Evolutionary conservation across 352 stramenopile species (phyloP).

Genomic region (Globisporangium megalacanthum): DNA sequence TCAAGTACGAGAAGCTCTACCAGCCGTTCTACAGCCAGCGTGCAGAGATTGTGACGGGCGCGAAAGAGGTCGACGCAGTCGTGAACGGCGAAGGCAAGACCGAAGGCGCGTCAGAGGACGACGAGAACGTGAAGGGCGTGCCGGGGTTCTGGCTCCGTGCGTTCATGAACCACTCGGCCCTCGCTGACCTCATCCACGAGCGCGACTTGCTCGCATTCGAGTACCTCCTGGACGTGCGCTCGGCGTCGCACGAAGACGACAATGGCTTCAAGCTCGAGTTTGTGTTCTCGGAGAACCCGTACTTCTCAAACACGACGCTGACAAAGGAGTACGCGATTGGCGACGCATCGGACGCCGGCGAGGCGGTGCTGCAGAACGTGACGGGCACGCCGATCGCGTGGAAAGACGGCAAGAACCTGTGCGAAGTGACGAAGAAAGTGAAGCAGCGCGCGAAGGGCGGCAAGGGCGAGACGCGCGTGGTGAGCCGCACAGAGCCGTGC

Average conservation of each 20-base stretch:
- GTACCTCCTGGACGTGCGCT: slow-evolving; percentile 71
- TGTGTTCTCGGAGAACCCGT: slow-evolving; percentile 72
- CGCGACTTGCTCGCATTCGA: slow-evolving; percentile 75
- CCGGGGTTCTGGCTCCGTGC: slow-evolving; percentile 84
- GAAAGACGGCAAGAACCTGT: slow-evolving; percentile 81
- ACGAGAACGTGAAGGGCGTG: slow-evolving; percentile 62
- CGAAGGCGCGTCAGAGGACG: slow-evolving; percentile 28
- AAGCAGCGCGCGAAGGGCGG: slow-evolving; percentile 81
- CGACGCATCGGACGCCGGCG: slow-evolving; percentile 71
- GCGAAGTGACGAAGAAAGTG: slow-evolving; percentile 84
- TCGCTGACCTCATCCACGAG: slow-evolving; percentile 77
- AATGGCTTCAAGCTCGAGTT: slow-evolving; percentile 87
- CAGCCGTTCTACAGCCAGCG: slow-evolving; percentile 76
- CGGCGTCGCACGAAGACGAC: slow-evolving; percentile 69
- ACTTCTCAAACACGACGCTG: slow-evolving; percentile 73
- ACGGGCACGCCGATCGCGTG: slow-evolving; percentile 70
- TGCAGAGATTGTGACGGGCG: slow-evolving; percentile 66
- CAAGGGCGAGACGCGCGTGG: slow-evolving; percentile 68
- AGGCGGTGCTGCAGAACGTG: slow-evolving; percentile 78
- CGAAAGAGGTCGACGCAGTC: slow-evolving; percentile 69
- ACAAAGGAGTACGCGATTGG: slow-evolving; percentile 85
- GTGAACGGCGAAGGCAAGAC: slow-evolving; percentile 30
- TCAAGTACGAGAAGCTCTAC: slow-evolving; percentile 88
- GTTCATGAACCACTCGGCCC: slow-evolving; percentile 80
- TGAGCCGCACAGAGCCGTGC: slow-evolving; percentile 75